Base-by-base conservation (phyloP, 1,284 basidiomycete species). In the Boletus mariae region DNA sequence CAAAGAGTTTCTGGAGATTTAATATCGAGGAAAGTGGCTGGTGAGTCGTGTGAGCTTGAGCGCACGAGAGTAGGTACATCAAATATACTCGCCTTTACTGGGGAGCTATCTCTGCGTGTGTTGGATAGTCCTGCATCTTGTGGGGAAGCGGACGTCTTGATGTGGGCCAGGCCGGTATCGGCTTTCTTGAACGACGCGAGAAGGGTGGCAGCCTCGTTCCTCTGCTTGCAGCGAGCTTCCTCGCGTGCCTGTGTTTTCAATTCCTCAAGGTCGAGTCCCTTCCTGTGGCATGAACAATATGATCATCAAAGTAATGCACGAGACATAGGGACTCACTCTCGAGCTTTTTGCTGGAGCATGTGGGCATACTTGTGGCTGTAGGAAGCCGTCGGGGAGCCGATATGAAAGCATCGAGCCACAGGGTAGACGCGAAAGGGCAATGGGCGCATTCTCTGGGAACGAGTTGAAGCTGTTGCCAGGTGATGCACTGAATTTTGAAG, bases 21-120 rank as follows among this genome's bases (percentile, higher is more conserved):
- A 97, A 73, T 54, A 96, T 88, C 9, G 80, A 83, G 17, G 83
- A 80, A 13, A 97, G 77, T 15, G 92, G 86, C 94, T 96, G 60
- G 45, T 5, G 1, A 25, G 52, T 49, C 45, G 50, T 37, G n/a
- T n/a, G 28, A 26, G 15, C 23, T 49, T 25, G 42, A 44, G 17
- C 26, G 20, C 29, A 37, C 48, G 38, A 34, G 45, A 49, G 31
- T 54, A 11, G 48, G 53, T 43, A 13, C 4, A 26, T 26, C 34
- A 49, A 10, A 25, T 29, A 55, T 31, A 37, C 50, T 42, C 61
- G 82, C 86, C 75, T 85, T 87, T 47, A 90, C 73, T 8, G 87
- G 87, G 17, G 85, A 84, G 56, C 80, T 80, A 61, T 90, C 87
- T 61, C 79, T 85, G 41, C 86, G 79, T 35, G 60, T 60, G 45